Evolutionary conservation across 1,139 yeast species (phyloP).

Genomic region (Candida freyschussii): DNA sequence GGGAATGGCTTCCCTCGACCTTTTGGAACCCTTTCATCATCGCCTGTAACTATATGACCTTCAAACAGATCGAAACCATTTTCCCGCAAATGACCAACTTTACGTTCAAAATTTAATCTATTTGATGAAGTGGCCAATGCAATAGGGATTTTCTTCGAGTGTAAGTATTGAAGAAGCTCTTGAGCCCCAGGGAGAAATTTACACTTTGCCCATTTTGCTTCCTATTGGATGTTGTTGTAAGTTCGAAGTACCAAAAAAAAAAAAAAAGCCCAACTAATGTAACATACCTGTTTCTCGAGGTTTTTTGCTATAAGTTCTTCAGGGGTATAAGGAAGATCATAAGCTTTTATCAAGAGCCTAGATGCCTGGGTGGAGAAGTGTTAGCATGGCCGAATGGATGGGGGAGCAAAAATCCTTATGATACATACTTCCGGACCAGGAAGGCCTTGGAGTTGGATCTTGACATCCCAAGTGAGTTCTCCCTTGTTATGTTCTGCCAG

Average conservation of each 20-base stretch:
- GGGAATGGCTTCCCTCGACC: conserved; percentile 94
- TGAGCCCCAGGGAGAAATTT: conserved; percentile 79
- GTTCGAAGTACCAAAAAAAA: no score
- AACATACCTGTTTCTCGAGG: conserved; percentile 52
- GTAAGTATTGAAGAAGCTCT: conserved; percentile 55
- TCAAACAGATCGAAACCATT: conserved; percentile 58
- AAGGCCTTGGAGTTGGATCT: conserved; percentile 80
- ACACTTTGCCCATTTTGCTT: conserved; percentile 54
- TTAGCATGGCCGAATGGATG: no score
- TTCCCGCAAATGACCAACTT: conserved; percentile 62
- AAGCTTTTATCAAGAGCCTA: conserved; percentile 59
- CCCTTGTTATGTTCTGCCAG: conserved; percentile 68
- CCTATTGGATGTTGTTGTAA: not conserved
- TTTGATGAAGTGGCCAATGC: conserved; percentile 92
- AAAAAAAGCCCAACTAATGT: no score
- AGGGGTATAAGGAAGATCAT: conserved; percentile 60
- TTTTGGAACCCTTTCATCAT: conserved; percentile 70
- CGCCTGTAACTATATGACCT: conserved; percentile 76
- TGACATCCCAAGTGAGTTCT: conserved; percentile 84
- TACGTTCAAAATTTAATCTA: conserved; percentile 50
- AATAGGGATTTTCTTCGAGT: conserved; percentile 55
- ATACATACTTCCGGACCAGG: conserved; percentile 57
- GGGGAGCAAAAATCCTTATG: not conserved
- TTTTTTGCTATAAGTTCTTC: conserved; percentile 51
- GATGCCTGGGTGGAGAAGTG: conserved; percentile 42